phyloP scores from a whole-genome alignment of 2,329 filamentous ascomycete genomes.

The Cordyceps farinosa region DNA sequence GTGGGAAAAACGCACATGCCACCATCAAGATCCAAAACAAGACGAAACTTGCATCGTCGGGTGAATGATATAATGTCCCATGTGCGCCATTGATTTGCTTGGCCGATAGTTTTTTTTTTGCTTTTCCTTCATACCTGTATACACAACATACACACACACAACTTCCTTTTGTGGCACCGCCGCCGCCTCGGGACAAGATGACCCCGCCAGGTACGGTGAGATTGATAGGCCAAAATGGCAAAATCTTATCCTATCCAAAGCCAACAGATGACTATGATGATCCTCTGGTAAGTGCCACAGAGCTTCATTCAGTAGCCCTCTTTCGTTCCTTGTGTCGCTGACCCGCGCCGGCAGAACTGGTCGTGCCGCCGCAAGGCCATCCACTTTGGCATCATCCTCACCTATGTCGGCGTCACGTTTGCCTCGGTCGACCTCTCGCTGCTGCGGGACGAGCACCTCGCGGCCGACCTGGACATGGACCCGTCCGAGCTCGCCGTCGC shows the following conservation, averaged over 20 bases:
- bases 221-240: neutral
- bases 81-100: too few relatives aligned
- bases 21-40: neutral
- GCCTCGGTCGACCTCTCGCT: neutral
- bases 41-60: neutral
- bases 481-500: neutral
- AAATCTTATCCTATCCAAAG: constrained; percentile 6
- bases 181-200: neutral
- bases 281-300: neutral
- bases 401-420: constrained; percentile 7
- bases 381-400: constrained; percentile 6
- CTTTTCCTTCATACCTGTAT: neutral
- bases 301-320: neutral
- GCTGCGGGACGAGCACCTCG: neutral
- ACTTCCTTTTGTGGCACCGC: neutral
- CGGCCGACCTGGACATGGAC: neutral
- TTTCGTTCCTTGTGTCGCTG: neutral
- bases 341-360: constrained; percentile 4
- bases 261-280: constrained; percentile 15
- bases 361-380: constrained; percentile 1
- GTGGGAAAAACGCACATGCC: neutral
- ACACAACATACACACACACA: neutral
- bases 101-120: too few relatives aligned
- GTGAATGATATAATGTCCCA: neutral
- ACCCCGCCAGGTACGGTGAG: neutral